phyloP scores from a whole-genome alignment of 2,329 filamentous ascomycete species.

The Penicillium verrucosum region DNA sequence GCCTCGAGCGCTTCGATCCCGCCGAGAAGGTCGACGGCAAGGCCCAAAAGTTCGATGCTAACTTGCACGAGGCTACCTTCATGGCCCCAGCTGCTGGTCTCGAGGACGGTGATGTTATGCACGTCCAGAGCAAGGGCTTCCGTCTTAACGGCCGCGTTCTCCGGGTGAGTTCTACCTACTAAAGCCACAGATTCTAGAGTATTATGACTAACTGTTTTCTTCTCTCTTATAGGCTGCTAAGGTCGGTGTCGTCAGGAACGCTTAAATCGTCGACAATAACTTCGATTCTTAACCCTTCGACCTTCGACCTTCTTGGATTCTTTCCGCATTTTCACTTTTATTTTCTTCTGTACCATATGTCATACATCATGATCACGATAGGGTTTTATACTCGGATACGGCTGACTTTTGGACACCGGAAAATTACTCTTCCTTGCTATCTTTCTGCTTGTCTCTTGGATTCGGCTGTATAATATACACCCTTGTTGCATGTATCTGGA shows the following conservation, averaged over 20 bases:
- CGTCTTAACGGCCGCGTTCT: conserved; percentile 85
- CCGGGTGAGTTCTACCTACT: conserved; percentile 49
- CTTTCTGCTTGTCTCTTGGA: conserved; percentile 27
- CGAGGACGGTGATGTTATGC: conserved; percentile 86
- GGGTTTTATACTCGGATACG: conserved; percentile 23
- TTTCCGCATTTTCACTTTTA: conserved; percentile 6
- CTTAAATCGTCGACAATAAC: conserved; percentile 29
- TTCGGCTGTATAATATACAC: conserved; percentile 35
- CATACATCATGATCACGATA: conserved; percentile 30
- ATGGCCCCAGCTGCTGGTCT: conserved; percentile 84
- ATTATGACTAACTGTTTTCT: conserved; percentile 11
- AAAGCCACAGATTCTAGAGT: neutral
- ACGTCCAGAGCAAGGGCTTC: conserved; percentile 94
- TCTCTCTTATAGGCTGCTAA: conserved; percentile 64
- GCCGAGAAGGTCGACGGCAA: conserved; percentile 46
- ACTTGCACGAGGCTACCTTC: conserved; percentile 94
- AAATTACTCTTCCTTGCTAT: conserved; percentile 23
- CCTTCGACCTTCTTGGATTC: neutral
- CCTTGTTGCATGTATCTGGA: conserved; percentile 29
- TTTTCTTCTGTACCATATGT: conserved; percentile 36
- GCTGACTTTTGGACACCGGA: conserved; percentile 22
- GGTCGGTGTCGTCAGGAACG: conserved; percentile 92
- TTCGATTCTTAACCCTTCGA: conserved; percentile 6
- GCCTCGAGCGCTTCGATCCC: conserved; percentile 84
- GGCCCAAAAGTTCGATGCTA: conserved; percentile 89